Evolutionary conservation across 495 filamentous ascomycete genomes (phyloP).

Genomic region (Parachaetomium inaequale): DNA sequence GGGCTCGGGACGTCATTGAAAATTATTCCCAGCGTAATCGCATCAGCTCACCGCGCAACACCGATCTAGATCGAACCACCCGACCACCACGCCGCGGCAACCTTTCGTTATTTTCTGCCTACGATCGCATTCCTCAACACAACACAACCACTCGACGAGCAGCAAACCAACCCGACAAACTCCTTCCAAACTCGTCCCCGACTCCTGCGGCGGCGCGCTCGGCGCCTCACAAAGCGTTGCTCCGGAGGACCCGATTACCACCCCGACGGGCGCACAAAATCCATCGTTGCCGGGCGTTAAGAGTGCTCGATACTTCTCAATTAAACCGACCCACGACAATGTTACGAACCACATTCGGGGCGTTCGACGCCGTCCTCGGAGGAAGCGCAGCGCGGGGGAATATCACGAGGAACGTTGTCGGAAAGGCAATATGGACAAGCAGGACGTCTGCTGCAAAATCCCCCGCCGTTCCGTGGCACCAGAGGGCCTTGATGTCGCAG

Average conservation of each 20-base stretch:
- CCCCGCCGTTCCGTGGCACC: slow-evolving; percentile 6
- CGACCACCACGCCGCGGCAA: not conserved
- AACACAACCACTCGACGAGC: not conserved
- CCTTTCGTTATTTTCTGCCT: not conserved
- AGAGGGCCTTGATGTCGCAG: slow-evolving; percentile 22
- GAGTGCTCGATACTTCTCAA: not conserved
- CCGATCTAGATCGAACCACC: slow-evolving; percentile 9
- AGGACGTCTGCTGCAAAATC: slow-evolving; percentile 15
- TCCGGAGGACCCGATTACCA: not conserved
- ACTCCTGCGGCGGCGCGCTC: not conserved
- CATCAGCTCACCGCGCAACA: slow-evolving; percentile 18
- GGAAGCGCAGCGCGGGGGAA: slow-evolving; percentile 1
- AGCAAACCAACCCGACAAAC: not conserved
- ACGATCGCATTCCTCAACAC: not conserved
- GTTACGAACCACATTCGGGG: slow-evolving; percentile 23
- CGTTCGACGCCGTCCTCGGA: slow-evolving; percentile 21
- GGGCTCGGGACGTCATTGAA: slow-evolving; percentile 19
- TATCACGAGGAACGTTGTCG: slow-evolving; percentile 4
- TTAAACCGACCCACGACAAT: slow-evolving; percentile 3
- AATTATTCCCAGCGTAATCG: slow-evolving; percentile 7
- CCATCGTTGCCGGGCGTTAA: not conserved
- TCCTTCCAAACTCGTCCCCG: not conserved
- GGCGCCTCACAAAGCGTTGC: not conserved
- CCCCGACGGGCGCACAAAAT: not conserved
- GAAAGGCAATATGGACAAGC: slow-evolving; percentile 8